Conservation (phyloP, 495 filamentous ascomycete species). For the Tuber calosporum region DNA sequence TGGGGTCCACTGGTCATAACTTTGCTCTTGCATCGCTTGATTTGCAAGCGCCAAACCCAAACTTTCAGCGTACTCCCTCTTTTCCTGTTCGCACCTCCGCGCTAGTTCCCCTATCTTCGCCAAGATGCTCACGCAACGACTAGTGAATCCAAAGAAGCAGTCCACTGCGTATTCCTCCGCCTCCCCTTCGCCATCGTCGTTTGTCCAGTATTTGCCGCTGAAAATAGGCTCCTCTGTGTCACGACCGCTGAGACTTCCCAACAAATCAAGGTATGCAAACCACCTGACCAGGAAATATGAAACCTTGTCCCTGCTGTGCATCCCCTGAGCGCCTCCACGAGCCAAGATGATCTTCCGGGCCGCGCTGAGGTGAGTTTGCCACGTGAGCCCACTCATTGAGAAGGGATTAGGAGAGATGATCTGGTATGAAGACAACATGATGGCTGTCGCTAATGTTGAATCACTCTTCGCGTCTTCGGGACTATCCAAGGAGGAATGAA, state of each 20-base stretch:
- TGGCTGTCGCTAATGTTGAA: constrained; percentile 70
- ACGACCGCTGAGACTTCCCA: constrained; percentile 67
- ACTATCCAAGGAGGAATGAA: constrained; percentile 61
- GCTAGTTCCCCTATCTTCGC: constrained; percentile 68
- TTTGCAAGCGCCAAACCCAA: constrained; percentile 10
- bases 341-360: constrained; percentile 69
- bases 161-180: constrained; percentile 61
- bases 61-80: constrained; percentile 51
- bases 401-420: constrained; percentile 81
- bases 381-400: constrained; percentile 49
- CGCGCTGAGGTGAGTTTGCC: constrained; percentile 70
- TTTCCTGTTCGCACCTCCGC: constrained; percentile 57
- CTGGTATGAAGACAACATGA: constrained; percentile 78
- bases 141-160: constrained; percentile 74
- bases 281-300: constrained; percentile 77
- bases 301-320: constrained; percentile 56
- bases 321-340: constrained; percentile 54
- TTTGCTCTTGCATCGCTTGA: not conserved
- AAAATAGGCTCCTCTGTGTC: constrained; percentile 46
- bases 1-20: constrained; percentile 52
- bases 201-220: constrained; percentile 50
- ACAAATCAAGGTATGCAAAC: constrained; percentile 78
- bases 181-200: constrained; percentile 49
- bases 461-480: constrained; percentile 57
- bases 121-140: constrained; percentile 61